phyloP scores from a whole-genome alignment of 495 filamentous ascomycete genomes.

The Aspergillus bridgeri region DNA sequence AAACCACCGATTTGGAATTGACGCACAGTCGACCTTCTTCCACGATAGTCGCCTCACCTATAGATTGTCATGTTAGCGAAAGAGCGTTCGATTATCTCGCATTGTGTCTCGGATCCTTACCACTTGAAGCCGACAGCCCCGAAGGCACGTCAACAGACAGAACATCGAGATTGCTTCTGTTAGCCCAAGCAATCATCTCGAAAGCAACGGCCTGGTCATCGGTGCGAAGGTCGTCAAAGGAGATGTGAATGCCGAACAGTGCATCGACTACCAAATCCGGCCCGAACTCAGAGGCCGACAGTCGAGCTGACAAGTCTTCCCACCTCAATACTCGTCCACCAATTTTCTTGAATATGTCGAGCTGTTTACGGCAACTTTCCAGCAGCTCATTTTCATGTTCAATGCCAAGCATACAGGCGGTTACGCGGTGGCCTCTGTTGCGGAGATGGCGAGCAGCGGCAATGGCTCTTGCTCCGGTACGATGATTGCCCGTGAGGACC shows the following conservation, averaged over 20 bases:
- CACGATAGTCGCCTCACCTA: conserved; percentile 49
- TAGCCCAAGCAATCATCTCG: conserved; percentile 83
- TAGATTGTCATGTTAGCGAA: conserved; percentile 11
- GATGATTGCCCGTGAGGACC: conserved; percentile 84
- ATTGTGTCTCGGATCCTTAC: conserved; percentile 40
- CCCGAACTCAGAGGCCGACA: conserved; percentile 56
- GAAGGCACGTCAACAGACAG: conserved; percentile 84
- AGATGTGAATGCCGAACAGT: conserved; percentile 75
- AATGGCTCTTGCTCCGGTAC: conserved; percentile 76
- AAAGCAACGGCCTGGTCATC: conserved; percentile 80
- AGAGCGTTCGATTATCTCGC: neutral
- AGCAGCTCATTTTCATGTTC: conserved; percentile 72
- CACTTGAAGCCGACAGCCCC: conserved; percentile 75
- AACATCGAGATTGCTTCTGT: conserved; percentile 71
- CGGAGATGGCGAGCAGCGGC: conserved; percentile 83
- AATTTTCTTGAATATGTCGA: conserved; percentile 72
- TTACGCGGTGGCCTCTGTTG: conserved; percentile 71
- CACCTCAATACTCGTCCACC: conserved; percentile 65
- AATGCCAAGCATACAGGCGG: conserved; percentile 78
- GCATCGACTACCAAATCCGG: conserved; percentile 87
- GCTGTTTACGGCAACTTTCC: conserved; percentile 68
- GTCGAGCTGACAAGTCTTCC: conserved; percentile 47
- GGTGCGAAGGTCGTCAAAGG: conserved; percentile 76
- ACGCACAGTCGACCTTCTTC: conserved; percentile 73
- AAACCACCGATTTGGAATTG: conserved; percentile 71